Evolutionary conservation across 208 protist genomes (phyloP).

Genomic region (Crithidia brevicula): DNA sequence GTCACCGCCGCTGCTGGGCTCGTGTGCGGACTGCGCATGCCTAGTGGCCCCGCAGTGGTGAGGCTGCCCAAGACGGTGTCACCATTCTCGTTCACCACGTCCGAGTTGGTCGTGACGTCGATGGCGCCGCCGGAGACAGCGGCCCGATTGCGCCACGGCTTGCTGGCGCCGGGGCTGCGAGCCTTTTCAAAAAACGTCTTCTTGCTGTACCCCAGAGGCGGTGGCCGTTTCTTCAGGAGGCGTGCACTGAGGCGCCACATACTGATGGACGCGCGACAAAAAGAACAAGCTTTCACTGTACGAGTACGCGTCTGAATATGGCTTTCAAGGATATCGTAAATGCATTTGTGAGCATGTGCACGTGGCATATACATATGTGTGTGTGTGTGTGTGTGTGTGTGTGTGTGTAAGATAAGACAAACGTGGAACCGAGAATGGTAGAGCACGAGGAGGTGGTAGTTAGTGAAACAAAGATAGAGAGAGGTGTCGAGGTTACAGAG

Average conservation of each 20-base stretch:
- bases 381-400: too few relatives aligned
- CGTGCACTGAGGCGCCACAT: conserved; percentile 41
- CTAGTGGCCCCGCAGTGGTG: conserved; percentile 48
- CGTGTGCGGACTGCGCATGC: conserved; percentile 55
- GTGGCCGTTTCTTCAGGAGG: conserved; percentile 44
- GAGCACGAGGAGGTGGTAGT: too few relatives aligned
- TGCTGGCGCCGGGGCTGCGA: conserved; percentile 71
- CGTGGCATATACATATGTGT: too few relatives aligned
- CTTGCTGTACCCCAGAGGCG: conserved; percentile 69
- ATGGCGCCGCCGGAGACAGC: conserved; percentile 56
- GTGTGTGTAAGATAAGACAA: too few relatives aligned
- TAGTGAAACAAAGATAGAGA: too few relatives aligned
- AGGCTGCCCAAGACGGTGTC: conserved; percentile 51
- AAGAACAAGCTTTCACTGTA: too few relatives aligned
- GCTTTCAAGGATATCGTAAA: too few relatives aligned
- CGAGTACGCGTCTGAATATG: too few relatives aligned
- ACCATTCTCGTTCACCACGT: conserved; percentile 42
- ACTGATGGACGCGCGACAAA: neutral
- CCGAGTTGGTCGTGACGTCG: conserved; percentile 60
- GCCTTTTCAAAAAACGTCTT: conserved; percentile 79
- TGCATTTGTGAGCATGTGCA: too few relatives aligned
- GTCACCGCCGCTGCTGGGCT: conserved; percentile 3
- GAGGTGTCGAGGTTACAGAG: too few relatives aligned
- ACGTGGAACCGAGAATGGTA: too few relatives aligned
- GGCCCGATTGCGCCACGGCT: conserved; percentile 78